These are phyloP conservation scores for Nakaseomyces uthaithaninus DNA, from an alignment of 1,139 yeast species.

Conservation along the genomic window DNA sequence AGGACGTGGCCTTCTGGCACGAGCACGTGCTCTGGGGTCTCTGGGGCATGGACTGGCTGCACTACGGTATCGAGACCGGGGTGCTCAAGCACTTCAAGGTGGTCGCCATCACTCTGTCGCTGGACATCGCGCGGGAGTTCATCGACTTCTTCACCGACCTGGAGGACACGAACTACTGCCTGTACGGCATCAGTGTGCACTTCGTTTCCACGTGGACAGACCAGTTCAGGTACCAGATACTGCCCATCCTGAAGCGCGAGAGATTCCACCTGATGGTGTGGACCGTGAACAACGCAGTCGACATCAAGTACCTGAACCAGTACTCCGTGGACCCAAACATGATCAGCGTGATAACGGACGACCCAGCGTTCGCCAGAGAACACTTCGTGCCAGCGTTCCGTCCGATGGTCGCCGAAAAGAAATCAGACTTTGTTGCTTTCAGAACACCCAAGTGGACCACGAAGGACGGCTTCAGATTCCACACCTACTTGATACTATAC, in stretches of 20 bases:
- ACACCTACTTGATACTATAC: conserved; percentile 18
- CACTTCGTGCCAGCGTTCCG: conserved; percentile 9
- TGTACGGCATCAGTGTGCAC: conserved; percentile 40
- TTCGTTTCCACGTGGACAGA: conserved; percentile 37
- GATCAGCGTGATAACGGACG: conserved; percentile 53
- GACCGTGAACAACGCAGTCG: conserved; percentile 58
- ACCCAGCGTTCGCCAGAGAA: conserved; percentile 35
- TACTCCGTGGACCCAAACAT: conserved; percentile 38
- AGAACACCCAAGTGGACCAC: conserved; percentile 18
- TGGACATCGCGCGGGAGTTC: conserved; percentile 32
- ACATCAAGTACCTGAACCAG: conserved; percentile 36
- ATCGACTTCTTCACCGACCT: conserved; percentile 30
- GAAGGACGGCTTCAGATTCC: conserved; percentile 26
- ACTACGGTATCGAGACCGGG: conserved; percentile 40
- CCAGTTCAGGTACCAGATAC: conserved; percentile 35
- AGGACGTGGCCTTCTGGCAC: conserved; percentile 59
- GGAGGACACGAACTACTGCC: conserved; percentile 34
- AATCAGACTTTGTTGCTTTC: conserved; percentile 11
- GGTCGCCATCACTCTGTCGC: conserved; percentile 45
- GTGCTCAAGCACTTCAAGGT: conserved; percentile 40
- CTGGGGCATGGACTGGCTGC: conserved; percentile 66
- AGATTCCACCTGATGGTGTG: conserved; percentile 59
- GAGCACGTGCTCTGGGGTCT: conserved; percentile 65
- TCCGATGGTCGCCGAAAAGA: conserved; percentile 5
- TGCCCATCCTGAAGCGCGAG: conserved; percentile 35